phyloP scores from a whole-genome alignment of 208 protist species.

The Giardia muris region DNA sequence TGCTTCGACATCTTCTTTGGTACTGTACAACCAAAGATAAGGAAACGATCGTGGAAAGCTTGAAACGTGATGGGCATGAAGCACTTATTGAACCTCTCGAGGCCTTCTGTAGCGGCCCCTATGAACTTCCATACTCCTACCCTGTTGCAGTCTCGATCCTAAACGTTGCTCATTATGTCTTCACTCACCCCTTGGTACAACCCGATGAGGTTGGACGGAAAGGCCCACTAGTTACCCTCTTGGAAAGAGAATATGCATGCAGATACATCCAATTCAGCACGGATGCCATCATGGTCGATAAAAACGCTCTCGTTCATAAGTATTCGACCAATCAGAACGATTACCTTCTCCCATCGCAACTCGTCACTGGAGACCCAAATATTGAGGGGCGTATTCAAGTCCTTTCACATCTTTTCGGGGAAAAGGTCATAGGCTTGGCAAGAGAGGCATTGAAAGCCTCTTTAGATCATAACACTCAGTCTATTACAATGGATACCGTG shows the following conservation, averaged over 20 bases:
- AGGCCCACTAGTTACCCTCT: neutral
- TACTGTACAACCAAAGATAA: neutral
- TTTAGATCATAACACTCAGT: neutral
- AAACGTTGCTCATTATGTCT: neutral
- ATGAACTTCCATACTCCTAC: neutral
- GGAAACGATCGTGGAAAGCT: neutral
- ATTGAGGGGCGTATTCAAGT: neutral
- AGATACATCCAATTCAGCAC: neutral
- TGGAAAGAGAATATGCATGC: neutral
- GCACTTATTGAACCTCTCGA: neutral
- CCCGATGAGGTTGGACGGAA: neutral
- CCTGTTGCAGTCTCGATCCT: neutral
- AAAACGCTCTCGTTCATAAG: neutral
- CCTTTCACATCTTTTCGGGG: neutral
- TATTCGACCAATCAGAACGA: neutral
- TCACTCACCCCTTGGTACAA: too few relatives aligned
- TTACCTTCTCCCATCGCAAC: neutral
- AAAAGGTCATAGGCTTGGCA: neutral
- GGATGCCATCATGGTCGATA: neutral
- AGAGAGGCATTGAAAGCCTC: neutral
- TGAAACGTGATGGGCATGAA: neutral
- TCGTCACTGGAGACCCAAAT: neutral
- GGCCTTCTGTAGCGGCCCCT: neutral
- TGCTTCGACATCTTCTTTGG: neutral
- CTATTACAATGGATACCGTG: neutral